Evolutionary conservation across 176 grass and related monocot species (phyloP).

Genomic region (Musa beccarii): DNA sequence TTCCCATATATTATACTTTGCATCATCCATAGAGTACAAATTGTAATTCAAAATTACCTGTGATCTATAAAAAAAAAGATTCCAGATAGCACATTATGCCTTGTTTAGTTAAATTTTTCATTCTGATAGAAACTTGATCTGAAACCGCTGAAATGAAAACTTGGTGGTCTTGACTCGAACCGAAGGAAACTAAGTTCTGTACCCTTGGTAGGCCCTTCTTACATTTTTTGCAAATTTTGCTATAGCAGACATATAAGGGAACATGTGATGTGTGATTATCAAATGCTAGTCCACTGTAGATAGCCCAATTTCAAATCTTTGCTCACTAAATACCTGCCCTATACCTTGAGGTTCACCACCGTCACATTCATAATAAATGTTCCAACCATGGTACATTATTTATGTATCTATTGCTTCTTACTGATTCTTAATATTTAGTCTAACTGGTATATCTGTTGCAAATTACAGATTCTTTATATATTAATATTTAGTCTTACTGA

Average conservation of each 20-base stretch:
- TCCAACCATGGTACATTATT: not conserved
- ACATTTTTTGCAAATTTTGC: not conserved
- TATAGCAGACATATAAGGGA: not conserved
- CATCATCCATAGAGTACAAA: no score
- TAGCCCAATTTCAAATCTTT: no score
- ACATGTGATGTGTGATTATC: not conserved
- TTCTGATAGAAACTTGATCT: not conserved
- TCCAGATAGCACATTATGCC: no score
- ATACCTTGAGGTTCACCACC: no score
- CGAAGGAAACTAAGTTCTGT: not conserved
- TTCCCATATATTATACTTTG: no score
- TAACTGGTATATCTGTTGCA: not conserved
- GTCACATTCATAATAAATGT: not conserved
- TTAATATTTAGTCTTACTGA: not conserved
- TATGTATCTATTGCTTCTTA: not conserved
- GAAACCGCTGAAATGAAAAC: not conserved
- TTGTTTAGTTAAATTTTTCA: not conserved
- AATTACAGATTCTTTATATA: not conserved
- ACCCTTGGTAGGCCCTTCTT: not conserved
- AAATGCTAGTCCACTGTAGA: not conserved
- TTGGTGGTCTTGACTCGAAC: not conserved
- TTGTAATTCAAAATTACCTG: no score
- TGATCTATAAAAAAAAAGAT: no score
- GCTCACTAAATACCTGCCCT: no score
- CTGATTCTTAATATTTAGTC: not conserved